phyloP scores from a whole-genome alignment of 2,329 filamentous ascomycete genomes.

The Lachnellula cervina region DNA sequence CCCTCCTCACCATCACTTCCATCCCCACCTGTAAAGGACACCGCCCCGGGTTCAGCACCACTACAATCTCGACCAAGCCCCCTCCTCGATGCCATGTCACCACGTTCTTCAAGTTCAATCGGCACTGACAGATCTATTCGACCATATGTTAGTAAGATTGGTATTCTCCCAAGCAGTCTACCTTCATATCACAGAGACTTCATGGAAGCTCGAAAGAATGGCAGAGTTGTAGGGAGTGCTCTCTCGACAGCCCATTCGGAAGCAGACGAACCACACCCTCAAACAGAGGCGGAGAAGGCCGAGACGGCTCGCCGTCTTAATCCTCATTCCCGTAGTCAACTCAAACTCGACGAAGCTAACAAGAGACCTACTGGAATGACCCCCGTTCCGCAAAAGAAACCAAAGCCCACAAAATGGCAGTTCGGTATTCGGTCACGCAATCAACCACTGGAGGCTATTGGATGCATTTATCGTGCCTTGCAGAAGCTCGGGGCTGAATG shows the following conservation, averaged over 20 bases:
- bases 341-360: constrained; percentile 61
- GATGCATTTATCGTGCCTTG: constrained; percentile 92
- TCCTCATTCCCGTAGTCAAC: constrained; percentile 71
- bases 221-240: constrained; percentile 39
- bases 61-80: constrained; percentile 19
- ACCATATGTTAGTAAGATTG: constrained; percentile 68
- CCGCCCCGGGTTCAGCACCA: constrained; percentile 3
- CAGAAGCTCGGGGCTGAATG: constrained; percentile 85
- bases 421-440: constrained; percentile 96
- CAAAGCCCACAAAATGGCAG: constrained; percentile 87
- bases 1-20: constrained; percentile 10
- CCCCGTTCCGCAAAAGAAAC: constrained; percentile 63
- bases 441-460: constrained; percentile 85
- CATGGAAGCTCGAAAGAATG: constrained; percentile 67
- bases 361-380: constrained; percentile 59
- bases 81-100: constrained; percentile 28
- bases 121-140: constrained; percentile 29
- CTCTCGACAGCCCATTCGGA: constrained; percentile 37
- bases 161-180: constrained; percentile 84
- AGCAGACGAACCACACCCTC: constrained; percentile 33
- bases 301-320: constrained; percentile 77
- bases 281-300: constrained; percentile 70
- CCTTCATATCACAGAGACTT: constrained; percentile 87
- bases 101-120: constrained; percentile 29
- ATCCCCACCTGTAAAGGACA: constrained; percentile 18